Conservation (phyloP, 2,329 filamentous ascomycete genomes). For the Aspergillus phoenicis region DNA sequence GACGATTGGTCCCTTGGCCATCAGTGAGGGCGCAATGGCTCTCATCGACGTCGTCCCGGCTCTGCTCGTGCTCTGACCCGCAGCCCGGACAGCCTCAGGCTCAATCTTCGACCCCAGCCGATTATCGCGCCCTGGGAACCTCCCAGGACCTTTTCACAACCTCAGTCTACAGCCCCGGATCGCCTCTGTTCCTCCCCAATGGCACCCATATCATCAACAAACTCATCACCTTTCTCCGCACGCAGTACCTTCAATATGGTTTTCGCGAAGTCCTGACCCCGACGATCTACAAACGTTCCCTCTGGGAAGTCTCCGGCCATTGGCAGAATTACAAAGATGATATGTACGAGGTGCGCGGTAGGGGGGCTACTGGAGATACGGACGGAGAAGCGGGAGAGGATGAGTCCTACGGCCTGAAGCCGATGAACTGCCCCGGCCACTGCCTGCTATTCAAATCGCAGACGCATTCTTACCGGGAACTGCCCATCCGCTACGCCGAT, state of each 20-base stretch:
- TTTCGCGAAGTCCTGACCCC: constrained; percentile 88
- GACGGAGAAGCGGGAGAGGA: constrained; percentile 58
- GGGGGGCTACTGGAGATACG: constrained; percentile 49
- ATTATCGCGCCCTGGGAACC: constrained; percentile 55
- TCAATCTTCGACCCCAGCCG: constrained; percentile 43
- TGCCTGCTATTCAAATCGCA: constrained; percentile 79
- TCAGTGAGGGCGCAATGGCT: constrained; percentile 24
- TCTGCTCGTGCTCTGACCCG: constrained; percentile 34
- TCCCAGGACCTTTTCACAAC: constrained; percentile 76
- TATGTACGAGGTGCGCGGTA: constrained; percentile 77
- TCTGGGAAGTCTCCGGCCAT: constrained; percentile 85
- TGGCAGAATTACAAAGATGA: constrained; percentile 89
- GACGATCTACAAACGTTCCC: constrained; percentile 83
- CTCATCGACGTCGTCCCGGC: constrained; percentile 24
- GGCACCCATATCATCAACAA: constrained; percentile 83
- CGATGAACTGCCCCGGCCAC: constrained; percentile 92
- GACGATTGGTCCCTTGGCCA: background rate
- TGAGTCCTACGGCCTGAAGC: constrained; percentile 80
- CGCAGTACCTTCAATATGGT: constrained; percentile 81
- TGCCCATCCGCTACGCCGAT: constrained; percentile 83
- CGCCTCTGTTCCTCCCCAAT: constrained; percentile 80
- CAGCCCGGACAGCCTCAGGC: constrained; percentile 18
- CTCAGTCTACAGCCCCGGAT: constrained; percentile 79
- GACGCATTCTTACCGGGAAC: constrained; percentile 73
- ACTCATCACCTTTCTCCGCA: constrained; percentile 76